phyloP scores from a whole-genome alignment of 805 yeast species.

The Teunomyces cretensis region DNA sequence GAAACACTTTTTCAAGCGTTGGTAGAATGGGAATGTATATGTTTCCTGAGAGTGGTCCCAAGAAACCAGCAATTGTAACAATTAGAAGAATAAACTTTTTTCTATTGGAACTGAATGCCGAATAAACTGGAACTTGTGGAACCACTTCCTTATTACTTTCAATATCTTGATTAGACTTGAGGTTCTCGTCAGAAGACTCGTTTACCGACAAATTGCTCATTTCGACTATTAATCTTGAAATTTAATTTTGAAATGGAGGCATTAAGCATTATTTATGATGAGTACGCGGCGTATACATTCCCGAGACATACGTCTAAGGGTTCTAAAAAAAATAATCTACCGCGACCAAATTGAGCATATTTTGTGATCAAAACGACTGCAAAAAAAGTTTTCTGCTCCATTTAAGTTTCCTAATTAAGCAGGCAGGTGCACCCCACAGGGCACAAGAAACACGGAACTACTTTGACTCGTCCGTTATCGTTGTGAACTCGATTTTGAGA shows the following conservation, averaged over 20 bases:
- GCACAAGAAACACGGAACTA: not conserved
- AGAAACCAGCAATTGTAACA: slow-evolving; percentile 49
- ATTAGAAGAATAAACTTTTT: slow-evolving; percentile 33
- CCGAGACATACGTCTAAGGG: not conserved
- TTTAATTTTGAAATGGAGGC: no score
- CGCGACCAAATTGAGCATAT: not conserved
- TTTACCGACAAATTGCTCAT: not conserved
- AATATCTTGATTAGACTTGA: not conserved
- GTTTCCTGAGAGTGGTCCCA: slow-evolving; percentile 59
- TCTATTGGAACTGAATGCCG: slow-evolving; percentile 34
- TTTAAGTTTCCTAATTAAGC: not conserved
- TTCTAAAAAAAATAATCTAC: no score
- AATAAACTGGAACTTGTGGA: slow-evolving; percentile 16
- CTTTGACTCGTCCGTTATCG: slow-evolving; percentile 12
- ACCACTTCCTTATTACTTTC: not conserved
- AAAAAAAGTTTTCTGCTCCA: slow-evolving; percentile 1
- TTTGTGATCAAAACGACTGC: not conserved
- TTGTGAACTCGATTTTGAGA: slow-evolving; percentile 21
- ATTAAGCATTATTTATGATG: not conserved
- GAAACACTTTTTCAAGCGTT: slow-evolving; percentile 38
- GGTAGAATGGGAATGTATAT: slow-evolving; percentile 58
- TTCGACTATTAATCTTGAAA: not conserved
- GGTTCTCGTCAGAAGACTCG: not conserved
- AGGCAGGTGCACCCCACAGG: not conserved
- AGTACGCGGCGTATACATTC: not conserved